Evolutionary conservation across 2,329 filamentous ascomycete genomes (phyloP), one percentile per base, ranked within the genome.

Genomic region (Aspergillus luchuensis): DNA sequence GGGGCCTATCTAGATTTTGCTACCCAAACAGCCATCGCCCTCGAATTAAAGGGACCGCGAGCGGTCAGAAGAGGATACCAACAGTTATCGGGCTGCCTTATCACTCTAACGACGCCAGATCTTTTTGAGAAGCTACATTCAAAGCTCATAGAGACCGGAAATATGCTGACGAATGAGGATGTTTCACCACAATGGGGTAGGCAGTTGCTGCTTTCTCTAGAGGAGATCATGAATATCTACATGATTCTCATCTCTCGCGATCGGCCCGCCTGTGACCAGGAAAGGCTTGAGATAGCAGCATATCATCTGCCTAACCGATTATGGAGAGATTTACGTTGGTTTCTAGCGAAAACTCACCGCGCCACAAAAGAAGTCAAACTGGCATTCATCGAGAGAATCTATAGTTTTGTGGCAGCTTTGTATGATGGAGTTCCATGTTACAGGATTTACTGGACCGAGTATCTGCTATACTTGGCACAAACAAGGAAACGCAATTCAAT

Each of bases 281-380:
- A 50, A 38, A 13, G 19, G 38, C 49, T 57, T 30, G 5, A 33
- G 8, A 54, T 59, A 13, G 53, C 52, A 19, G 60, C 51, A 25
- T 65, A 65, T 45, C 51, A 65, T 43, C 63, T 65, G 4, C 63
- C 57, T n/a, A 63, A 65, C 39, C n/a, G 50, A 11, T 39, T 65
- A 21, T 65, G 50, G 63, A 65, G 60, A 59, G 63, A 65, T 21
- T 41, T 65, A 19, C 45, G 49, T 11, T 65, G 58, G 63, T 61
- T 59, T 30, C 43, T 65, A 23, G 54, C 25, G 25, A 25, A 25
- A 25, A 25, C 7, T 7, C 25, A 25, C 7, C 25, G 50, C 4
- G 17, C 21, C 15, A 58, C 19, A 10, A 39, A 50, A 8, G n/a
- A 33, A 19, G 30, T 59, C 23, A 21, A 21, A n/a, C 47, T 51